These are phyloP conservation scores for Aspergillus versicolor DNA, from an alignment of 2,329 filamentous ascomycete genomes.

Conservation along the genomic window DNA sequence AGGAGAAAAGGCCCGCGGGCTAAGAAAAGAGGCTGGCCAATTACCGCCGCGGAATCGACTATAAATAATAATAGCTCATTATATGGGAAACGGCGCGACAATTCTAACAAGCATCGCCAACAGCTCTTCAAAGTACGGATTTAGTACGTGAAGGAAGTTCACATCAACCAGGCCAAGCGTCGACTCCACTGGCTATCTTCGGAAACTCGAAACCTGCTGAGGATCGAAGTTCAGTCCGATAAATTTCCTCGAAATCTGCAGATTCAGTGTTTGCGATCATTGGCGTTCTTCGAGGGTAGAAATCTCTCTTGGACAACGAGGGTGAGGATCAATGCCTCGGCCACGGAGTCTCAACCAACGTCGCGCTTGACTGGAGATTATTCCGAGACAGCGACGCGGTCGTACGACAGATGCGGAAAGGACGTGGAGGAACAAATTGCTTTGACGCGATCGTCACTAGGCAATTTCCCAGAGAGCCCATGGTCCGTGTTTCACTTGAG, in stretches of 20 bases:
- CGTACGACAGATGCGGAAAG: slow-evolving; percentile 10
- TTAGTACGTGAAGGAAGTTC: slow-evolving; percentile 10
- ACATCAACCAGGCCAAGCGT: slow-evolving; percentile 9
- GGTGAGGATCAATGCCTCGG: neutral
- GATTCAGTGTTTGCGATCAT: neutral
- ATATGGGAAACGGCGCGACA: neutral
- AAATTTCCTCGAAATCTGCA: neutral
- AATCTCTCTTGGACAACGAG: neutral
- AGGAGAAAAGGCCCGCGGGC: slow-evolving; percentile 2
- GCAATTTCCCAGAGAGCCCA: slow-evolving; percentile 16
- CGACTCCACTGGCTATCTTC: slow-evolving; percentile 11
- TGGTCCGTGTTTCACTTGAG: slow-evolving; percentile 21
- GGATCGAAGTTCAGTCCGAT: neutral
- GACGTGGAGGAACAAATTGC: neutral
- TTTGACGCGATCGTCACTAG: slow-evolving; percentile 9
- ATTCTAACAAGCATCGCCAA: neutral
- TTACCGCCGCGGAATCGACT: neutral
- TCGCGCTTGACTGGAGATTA: neutral
- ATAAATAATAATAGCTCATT: slow-evolving; percentile 1
- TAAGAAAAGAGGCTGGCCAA: slow-evolving; percentile 7
- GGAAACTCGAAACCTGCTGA: neutral
- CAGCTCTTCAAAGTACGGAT: neutral
- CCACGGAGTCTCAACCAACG: neutral
- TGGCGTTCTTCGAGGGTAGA: neutral
- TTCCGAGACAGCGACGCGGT: neutral